Base-by-base conservation (phyloP, 805 yeast species). In the Lachancea nothofagi region DNA sequence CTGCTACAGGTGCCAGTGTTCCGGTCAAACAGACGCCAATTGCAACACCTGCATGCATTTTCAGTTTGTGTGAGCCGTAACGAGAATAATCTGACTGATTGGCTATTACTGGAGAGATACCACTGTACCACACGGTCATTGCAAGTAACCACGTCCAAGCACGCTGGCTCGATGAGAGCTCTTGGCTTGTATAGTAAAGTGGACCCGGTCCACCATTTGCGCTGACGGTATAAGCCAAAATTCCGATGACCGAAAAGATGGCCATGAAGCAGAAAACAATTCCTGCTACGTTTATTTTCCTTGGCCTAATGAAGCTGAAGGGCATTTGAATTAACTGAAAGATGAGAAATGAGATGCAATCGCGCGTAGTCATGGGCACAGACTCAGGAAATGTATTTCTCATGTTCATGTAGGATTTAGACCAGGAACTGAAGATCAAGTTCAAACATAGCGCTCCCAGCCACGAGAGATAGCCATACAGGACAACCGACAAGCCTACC, bases 71-170 rank as follows among this genome's bases (percentile, higher is more conserved):
- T 5, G 47, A 45, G 6, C 69, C 61, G 46, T 68, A 69, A 46
- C 74, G 52, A 4, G 71, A 59, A 43, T 56, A 68, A 46, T 68
- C 72, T 19, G 67, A 54, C 42, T 63, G 67, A 41, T 68, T 68
- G 10, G 68, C 56, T 29, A 66, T 59, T 44, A 63, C 68, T 4
- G 67, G 57, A 20, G 66, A 54, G n/a, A 68, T 44, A 21, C 67
- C 61, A 28, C 70, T 65, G 34, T 62, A 66, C 69, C 71, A 66
- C n/a, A 59, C 54, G 12, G 65, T 55, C 41, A 66, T 62, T 17
- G 62, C 67, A 41, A 63, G 61, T 3, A 67, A 37, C 69, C 71
- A 67, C 51, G 54, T 51, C 69, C 70, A 66, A n/a, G 61, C 66
- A 5, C 61, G 59, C 19, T 58, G 51, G 6, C 61, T 40, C 3